Evolutionary conservation across 345 rosid genomes (phyloP), one percentile per base, ranked within the genome.

Genomic region (Syzygium grande): DNA sequence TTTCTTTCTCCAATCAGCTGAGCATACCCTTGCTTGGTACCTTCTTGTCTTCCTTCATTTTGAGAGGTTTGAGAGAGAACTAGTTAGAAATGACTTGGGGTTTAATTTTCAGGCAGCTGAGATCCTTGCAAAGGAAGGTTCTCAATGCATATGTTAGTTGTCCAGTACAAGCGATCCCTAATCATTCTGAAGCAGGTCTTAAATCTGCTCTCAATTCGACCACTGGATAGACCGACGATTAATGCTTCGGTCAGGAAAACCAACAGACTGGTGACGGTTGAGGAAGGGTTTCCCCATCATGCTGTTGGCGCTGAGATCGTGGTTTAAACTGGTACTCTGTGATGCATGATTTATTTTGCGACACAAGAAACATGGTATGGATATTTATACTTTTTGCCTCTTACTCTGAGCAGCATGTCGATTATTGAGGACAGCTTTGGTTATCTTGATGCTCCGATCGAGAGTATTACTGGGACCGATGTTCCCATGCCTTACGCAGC

Each of bases 271-370:
- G 97, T 97, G 41, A 95, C 99, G 46, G 97, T 97, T 29, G 98
- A 96, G 90, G 99, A 95, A 94, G 99, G 98, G 79, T 95, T 95
- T 90, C 99, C 99, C 85, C 99, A 97, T 89, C 96, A 96, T 88
- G 99, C 98, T 84, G 94, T 97, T 89, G 97, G 99, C 21, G 97
- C 99, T 30, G 99, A 97, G 89, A 97, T 96, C 90, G 93, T 34
- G 98, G 98, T 93, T 34, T 73, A 22, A 73, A 73, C 49, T 73
- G 19, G 19, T 73, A 5, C 27, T 22, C 25, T 34, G 27, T 34
- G 43, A 19, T 73, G 43, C 46, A 34, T 73, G 27, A 73, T 73
- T 34, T 38, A 19, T 73, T 73, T 46, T 73, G 80, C 5, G 49
- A 73, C 80, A 38, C 49, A 68, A 68, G 79, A 38, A 38, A 73